Conservation (phyloP, 176 grass and related monocot species). For the Avena insularis region DNA sequence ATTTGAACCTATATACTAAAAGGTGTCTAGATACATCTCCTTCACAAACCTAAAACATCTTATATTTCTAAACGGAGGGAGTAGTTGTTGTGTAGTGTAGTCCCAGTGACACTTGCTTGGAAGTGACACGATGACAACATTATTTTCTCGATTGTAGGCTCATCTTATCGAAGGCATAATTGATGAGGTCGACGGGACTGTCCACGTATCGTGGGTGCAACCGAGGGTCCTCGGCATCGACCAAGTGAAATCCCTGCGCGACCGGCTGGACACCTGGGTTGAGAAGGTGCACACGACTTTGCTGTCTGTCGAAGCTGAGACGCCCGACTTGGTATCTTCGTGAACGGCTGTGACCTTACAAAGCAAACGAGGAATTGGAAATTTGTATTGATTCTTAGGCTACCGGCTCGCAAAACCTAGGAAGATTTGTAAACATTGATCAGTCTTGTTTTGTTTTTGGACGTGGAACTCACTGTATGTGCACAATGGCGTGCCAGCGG, state of each 20-base stretch:
- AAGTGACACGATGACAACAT: background rate
- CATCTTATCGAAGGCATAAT: constrained; percentile 94
- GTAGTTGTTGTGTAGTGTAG: too few species aligned
- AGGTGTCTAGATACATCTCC: too few species aligned
- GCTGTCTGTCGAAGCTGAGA: constrained; percentile 80
- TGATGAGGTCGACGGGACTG: constrained; percentile 72
- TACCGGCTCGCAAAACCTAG: background rate
- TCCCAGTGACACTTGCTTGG: background rate
- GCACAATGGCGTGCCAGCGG: background rate
- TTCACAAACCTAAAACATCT: too few species aligned
- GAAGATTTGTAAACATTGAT: constrained; percentile 20
- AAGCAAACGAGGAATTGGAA: background rate
- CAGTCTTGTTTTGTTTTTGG: background rate
- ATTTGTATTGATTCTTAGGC: constrained; percentile 10
- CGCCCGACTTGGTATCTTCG: constrained; percentile 65
- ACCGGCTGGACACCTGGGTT: constrained; percentile 73
- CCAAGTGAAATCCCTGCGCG: constrained; percentile 73
- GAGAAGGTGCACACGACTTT: constrained; percentile 69
- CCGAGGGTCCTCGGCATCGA: constrained; percentile 76
- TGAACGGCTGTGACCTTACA: constrained; percentile 29
- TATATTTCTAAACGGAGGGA: too few species aligned
- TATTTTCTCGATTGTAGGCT: constrained; percentile 50
- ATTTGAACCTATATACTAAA: too few species aligned
- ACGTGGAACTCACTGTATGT: background rate
- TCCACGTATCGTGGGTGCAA: constrained; percentile 78